A percentile compares a stretch with the other conserved stretches of the same genome.
Conservation (phyloP, 139 green algal genomes). For the Tetratostichococcus sp. region DNA sequence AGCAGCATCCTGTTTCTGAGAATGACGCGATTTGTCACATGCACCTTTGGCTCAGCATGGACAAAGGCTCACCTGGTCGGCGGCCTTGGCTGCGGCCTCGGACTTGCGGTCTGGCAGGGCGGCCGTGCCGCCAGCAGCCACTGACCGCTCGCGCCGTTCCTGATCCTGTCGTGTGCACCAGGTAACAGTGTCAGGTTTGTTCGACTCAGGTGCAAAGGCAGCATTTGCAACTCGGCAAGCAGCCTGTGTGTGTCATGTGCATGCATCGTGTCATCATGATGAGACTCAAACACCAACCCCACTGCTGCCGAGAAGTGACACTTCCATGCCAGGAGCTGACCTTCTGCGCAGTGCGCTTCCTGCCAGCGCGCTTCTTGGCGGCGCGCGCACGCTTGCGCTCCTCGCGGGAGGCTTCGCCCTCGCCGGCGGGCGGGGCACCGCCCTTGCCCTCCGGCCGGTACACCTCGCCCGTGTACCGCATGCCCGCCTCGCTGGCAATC, state of each 20-base stretch:
- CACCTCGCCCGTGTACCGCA: slow-evolving; percentile 66
- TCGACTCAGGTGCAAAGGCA: background rate
- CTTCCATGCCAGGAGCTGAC: background rate
- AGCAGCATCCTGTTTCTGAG: too few relatives aligned
- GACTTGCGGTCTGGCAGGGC: slow-evolving; percentile 50
- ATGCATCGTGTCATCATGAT: too few relatives aligned
- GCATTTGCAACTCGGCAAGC: background rate
- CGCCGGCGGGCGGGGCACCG: slow-evolving; percentile 15
- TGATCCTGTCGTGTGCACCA: slow-evolving; percentile 9
- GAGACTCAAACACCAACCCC: too few relatives aligned
- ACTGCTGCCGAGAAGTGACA: background rate
- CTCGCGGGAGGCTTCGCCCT: slow-evolving; percentile 61
- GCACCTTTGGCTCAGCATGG: too few relatives aligned
- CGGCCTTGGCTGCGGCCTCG: slow-evolving; percentile 7
- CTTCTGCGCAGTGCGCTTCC: slow-evolving; percentile 35
- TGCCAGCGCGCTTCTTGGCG: slow-evolving; percentile 61
- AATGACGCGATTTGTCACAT: too few relatives aligned
- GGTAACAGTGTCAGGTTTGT: too few relatives aligned
- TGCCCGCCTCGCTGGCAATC: slow-evolving; percentile 48
- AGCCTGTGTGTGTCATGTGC: too few relatives aligned
- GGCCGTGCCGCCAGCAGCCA: slow-evolving; percentile 26
- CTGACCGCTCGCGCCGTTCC: slow-evolving; percentile 19
- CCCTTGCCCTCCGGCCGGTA: slow-evolving; percentile 25
- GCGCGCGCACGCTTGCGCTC: slow-evolving; percentile 61
- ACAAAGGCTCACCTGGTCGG: background rate